Percentiles rank a stretch among this genome's conserved stretches.
Evolutionary conservation across 768 basidiomycete species (phyloP).

Genomic region (Amanita rimosa): DNA sequence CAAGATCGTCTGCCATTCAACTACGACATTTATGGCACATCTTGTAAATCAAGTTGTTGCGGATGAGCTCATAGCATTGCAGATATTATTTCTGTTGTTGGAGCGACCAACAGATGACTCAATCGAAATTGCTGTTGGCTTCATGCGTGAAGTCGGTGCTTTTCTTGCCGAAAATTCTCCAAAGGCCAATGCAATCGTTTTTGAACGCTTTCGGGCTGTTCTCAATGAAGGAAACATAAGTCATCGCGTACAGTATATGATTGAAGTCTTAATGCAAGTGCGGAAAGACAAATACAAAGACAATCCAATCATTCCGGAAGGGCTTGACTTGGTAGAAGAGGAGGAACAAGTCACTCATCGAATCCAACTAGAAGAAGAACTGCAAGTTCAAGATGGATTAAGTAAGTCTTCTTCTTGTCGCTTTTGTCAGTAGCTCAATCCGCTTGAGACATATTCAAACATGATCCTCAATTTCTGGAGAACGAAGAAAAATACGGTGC

Average conservation of each 20-base stretch:
- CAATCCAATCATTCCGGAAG: conserved; percentile 90
- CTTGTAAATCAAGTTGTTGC: conserved; percentile 91
- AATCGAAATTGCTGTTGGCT: conserved; percentile 96
- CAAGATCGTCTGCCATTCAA: conserved; percentile 87
- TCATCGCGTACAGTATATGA: conserved; percentile 98
- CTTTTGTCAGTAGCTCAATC: conserved; percentile 5
- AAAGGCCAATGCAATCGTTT: conserved; percentile 90
- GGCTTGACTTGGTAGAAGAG: conserved; percentile 92
- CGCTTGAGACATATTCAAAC: conserved; percentile 81
- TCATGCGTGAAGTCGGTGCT: conserved; percentile 95
- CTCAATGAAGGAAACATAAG: conserved; percentile 92
- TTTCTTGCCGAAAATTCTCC: conserved; percentile 90
- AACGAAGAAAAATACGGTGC: conserved; percentile 91
- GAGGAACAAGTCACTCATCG: conserved; percentile 97
- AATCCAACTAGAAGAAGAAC: conserved; percentile 83
- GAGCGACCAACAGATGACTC: conserved; percentile 96
- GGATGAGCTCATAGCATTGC: conserved; percentile 87
- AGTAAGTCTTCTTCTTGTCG: conserved; percentile 44
- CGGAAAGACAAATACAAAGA: conserved; percentile 99
- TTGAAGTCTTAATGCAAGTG: conserved; percentile 98
- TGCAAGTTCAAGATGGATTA: conserved; percentile 88
- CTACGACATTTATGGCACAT: conserved; percentile 84
- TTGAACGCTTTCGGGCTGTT: conserved; percentile 93
- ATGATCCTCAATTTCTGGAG: conserved; percentile 76
- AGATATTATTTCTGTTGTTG: conserved; percentile 91